Evolutionary conservation across 2,329 filamentous ascomycete genomes (phyloP), one percentile per base, ranked within the genome.

Genomic region (Beauveria caledonica): DNA sequence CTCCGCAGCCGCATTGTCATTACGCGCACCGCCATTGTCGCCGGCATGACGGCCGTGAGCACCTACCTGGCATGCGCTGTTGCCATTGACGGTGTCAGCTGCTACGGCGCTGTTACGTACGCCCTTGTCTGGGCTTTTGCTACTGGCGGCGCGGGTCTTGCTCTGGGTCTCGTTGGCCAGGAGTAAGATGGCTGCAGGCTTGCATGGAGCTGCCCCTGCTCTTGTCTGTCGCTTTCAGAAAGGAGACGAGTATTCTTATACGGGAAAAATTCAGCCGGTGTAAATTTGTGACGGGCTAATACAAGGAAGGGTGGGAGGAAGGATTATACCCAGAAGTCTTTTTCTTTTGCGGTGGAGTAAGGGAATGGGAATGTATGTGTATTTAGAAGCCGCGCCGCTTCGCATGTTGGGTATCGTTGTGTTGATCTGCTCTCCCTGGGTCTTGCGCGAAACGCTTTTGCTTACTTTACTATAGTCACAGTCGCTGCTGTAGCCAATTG

Each of bases 91-190:
- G 88, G 90, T 5, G 84, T 90, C 11, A 88, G 92, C 67, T 64
- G 83, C 4, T 66, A 77, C 1, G 93, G 92, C 11, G 90, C 92
- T 1, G 75, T 79, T 3, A 83, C 81, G 0, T 97, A 92, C 79
- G 86, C 89, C 2, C 77, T 77, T 23, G 78, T 93, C 40, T 97
- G 91, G 91, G 83, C 83, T n/a, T 67, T 80, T 23, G 88, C 87
- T 7, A 81, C 84, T 3, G 70, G 81, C 13, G 69, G 86, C 58
- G 82, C 84, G 3, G 88, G 87, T 15, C 39, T 78, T n/a, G 78
- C 74, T 1, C 70, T 87, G 42, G 80, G 78, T 29, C 72, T 78
- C 59, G 79, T 85, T 46, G 73, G 78, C 65, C 70, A 82, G 70
- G 74, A 74, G 58, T 75, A 66, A 65, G 19, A 23, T n/a, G 29